A percentile compares a stretch with the other conserved stretches of the same genome.
Conservation (phyloP, 202 grass and related monocot genomes). For the Brachypodium distachyon region DNA sequence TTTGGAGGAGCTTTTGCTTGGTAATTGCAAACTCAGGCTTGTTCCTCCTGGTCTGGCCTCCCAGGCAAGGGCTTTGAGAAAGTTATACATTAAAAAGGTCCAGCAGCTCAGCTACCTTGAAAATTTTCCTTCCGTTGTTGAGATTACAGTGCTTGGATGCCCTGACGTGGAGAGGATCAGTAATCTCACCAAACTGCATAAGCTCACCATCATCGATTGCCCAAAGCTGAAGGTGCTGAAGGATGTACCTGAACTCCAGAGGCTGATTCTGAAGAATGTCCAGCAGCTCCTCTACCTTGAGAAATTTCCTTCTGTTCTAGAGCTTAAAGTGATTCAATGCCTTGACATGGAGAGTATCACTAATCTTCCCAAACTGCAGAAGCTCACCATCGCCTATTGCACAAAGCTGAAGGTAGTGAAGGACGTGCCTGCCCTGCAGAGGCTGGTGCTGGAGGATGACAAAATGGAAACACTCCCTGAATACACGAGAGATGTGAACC, state of each 20-base stretch:
- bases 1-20: rapidly evolving
- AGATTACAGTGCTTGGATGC: rapidly evolving
- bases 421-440: background rate
- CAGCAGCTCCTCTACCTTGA: background rate
- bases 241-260: background rate
- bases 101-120: background rate
- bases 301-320: background rate
- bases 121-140: background rate
- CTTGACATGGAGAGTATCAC: background rate
- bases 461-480: background rate
- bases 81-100: rapidly evolving
- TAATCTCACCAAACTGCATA: background rate
- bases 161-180: background rate
- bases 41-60: background rate
- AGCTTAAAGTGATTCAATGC: rapidly evolving
- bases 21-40: background rate
- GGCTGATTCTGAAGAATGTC: rapidly evolving
- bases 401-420: background rate
- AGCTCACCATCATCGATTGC: rapidly evolving
- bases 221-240: background rate
- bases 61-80: background rate
- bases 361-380: background rate
- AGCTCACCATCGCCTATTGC: no score
- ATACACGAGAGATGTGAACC: background rate
- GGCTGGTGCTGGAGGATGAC: rapidly evolving